phyloP scores from a whole-genome alignment of 2,329 filamentous ascomycete genomes.

The Diaporthe sp. region DNA sequence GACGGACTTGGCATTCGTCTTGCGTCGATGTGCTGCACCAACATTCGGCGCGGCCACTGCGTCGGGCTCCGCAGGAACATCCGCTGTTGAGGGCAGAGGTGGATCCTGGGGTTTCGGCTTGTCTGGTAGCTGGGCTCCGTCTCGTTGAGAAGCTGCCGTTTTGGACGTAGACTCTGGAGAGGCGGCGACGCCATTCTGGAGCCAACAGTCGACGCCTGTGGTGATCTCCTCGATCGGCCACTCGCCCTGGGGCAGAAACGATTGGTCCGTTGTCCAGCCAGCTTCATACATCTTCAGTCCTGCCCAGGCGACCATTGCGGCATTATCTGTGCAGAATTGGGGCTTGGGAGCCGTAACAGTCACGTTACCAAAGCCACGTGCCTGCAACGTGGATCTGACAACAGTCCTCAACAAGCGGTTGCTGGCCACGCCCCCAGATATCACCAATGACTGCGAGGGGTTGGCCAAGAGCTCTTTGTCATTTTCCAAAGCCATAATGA shows the following conservation, averaged over 20 bases:
- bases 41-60: background rate
- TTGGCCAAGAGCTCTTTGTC: conserved; percentile 32
- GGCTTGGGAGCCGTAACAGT: conserved; percentile 80
- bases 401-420: conserved; percentile 84
- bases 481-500: conserved; percentile 74
- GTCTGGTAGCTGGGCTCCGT: background rate
- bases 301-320: conserved; percentile 97
- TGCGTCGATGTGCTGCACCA: background rate
- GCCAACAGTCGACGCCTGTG: conserved; percentile 69
- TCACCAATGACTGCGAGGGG: conserved; percentile 75
- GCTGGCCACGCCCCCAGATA: conserved; percentile 91
- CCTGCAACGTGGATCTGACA: conserved; percentile 68
- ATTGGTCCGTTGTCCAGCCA: conserved; percentile 76
- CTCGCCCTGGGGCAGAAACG: conserved; percentile 71
- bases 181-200: conserved; percentile 40
- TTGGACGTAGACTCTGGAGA: background rate
- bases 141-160: background rate
- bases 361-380: conserved; percentile 74
- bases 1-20: background rate
- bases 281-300: conserved; percentile 91
- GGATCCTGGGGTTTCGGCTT: background rate
- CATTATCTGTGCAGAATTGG: conserved; percentile 91
- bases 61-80: background rate
- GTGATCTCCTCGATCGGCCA: conserved; percentile 80
- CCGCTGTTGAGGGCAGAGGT: background rate